phyloP scores from a whole-genome alignment of 768 basidiomycete genomes.

The Filobasidium wieringae region DNA sequence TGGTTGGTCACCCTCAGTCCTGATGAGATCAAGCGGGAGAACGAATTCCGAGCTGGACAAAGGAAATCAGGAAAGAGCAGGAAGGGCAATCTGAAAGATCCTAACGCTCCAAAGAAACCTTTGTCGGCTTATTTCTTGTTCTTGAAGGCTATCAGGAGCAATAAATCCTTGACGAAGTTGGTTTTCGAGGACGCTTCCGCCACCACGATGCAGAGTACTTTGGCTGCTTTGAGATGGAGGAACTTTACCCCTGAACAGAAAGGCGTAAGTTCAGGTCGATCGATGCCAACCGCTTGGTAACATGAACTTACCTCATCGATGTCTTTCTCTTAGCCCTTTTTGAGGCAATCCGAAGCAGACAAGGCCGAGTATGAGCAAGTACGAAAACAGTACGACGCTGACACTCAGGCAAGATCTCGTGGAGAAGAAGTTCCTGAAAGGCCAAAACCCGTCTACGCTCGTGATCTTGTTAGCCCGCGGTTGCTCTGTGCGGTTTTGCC shows the following conservation, averaged over 20 bases:
- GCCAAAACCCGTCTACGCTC: slow-evolving; percentile 45
- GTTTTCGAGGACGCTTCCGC: slow-evolving; percentile 84
- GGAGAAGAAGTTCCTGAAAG: slow-evolving; percentile 51
- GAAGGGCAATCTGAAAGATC: slow-evolving; percentile 90
- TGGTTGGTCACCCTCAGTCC: slow-evolving; percentile 84
- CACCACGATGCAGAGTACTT: slow-evolving; percentile 85
- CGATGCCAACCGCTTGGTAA: no score
- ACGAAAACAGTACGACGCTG: slow-evolving; percentile 71
- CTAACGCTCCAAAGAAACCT: slow-evolving; percentile 92
- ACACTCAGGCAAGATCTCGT: slow-evolving; percentile 27
- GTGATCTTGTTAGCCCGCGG: slow-evolving; percentile 5
- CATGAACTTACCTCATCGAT: no score
- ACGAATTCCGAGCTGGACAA: slow-evolving; percentile 77
- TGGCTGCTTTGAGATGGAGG: slow-evolving; percentile 86
- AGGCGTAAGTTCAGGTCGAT: slow-evolving; percentile 49
- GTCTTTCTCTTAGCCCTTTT: slow-evolving; percentile 58
- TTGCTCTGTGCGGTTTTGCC: slow-evolving; percentile 6
- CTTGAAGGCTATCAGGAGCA: slow-evolving; percentile 74
- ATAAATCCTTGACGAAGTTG: slow-evolving; percentile 58
- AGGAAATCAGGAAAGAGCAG: slow-evolving; percentile 84
- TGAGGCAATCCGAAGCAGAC: slow-evolving; percentile 86
- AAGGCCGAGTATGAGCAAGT: slow-evolving; percentile 86
- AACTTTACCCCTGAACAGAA: slow-evolving; percentile 86
- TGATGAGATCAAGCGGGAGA: slow-evolving; percentile 89
- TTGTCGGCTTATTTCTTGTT: slow-evolving; percentile 92